Base-by-base conservation (phyloP, 2,329 filamentous ascomycete genomes). In the Mariannaea sp. region DNA sequence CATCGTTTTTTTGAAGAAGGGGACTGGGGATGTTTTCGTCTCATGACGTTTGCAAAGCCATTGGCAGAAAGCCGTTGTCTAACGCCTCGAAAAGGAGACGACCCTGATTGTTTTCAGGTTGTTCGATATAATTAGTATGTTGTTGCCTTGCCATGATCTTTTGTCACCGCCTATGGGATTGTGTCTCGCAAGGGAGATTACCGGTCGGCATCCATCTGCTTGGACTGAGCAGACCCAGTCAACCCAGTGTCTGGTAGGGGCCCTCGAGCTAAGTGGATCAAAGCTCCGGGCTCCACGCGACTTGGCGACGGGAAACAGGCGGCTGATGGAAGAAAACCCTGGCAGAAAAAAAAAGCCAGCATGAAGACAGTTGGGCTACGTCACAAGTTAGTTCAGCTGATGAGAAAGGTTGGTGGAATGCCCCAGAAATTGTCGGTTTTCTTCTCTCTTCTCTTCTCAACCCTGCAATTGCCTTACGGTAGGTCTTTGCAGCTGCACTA, bases 311-410 rank as follows among this genome's bases (percentile, higher is more conserved):
- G 40, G 12, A 49, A 44, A 32, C 14, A 38, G 36, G 20, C 10
- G 36, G 19, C 14, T 27, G 17, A 17, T 14, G 14, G 3, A 19
- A 22, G 12, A 12, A 16, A 44, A 35, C n/a, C n/a, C n/a, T n/a
- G n/a, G n/a, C n/a, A 4, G 9, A 10, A 5, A 30, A n/a, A 22
- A 32, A 17, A 24, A 9, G 24, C 7, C 12, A 24, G 20, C 13
- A 36, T 24, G 14, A 13, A 24, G 24, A 19, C 10, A 17, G 39
- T 14, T 19, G n/a, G n/a, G 17, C 53, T 60, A 51, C 52, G 55
- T 58, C 53, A 58, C 40, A 48, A 32, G 42, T 13, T 47, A 17
- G 36, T 29, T 36, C 43, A 44, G 53, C 40, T 55, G 24, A 14
- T 16, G 29, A 24, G 49, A 33, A 17, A 9, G 7, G 16, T 29